phyloP scores from a whole-genome alignment of 2,329 filamentous ascomycete genomes.

The Penicillium sp. region DNA sequence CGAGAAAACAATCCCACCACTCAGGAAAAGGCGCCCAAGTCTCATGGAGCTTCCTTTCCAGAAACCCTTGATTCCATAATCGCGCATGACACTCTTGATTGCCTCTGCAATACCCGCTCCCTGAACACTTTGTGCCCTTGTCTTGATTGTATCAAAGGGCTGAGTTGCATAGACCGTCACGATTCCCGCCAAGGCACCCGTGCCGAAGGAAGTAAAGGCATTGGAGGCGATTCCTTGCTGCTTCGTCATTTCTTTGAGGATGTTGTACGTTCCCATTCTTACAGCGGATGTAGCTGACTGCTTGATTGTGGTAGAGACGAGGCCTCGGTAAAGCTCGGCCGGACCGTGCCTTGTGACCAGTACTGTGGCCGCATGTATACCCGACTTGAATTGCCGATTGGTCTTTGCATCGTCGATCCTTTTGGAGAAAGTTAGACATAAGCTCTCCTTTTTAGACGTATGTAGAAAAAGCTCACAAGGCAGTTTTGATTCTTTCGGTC shows the following conservation, averaged over 20 bases:
- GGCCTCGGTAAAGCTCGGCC: constrained; percentile 60
- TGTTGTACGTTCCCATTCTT: constrained; percentile 64
- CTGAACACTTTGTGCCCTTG: constrained; percentile 60
- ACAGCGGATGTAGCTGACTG: constrained; percentile 64
- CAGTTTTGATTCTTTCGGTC: constrained; percentile 69
- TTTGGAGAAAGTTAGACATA: neutral
- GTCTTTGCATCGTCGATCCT: constrained; percentile 61
- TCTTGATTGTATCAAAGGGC: constrained; percentile 51
- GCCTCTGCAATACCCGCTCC: constrained; percentile 62
- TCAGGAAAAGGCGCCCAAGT: constrained; percentile 63
- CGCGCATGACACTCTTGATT: constrained; percentile 55
- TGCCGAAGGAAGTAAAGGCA: constrained; percentile 60
- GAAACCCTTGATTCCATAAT: constrained; percentile 62
- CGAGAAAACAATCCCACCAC: constrained; percentile 67
- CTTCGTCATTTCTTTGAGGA: constrained; percentile 62
- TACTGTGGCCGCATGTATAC: constrained; percentile 53
- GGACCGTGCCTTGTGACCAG: constrained; percentile 58
- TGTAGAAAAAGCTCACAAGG: constrained; percentile 41
- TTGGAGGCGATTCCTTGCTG: constrained; percentile 52
- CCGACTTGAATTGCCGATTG: constrained; percentile 52
- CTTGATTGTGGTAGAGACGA: constrained; percentile 63
- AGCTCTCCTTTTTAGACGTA: neutral
- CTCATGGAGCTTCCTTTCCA: constrained; percentile 72
- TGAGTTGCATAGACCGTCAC: constrained; percentile 47
- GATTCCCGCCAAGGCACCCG: constrained; percentile 62